Conservation (phyloP, 2,329 filamentous ascomycete genomes). For the Colletotrichum sansevieriae region DNA sequence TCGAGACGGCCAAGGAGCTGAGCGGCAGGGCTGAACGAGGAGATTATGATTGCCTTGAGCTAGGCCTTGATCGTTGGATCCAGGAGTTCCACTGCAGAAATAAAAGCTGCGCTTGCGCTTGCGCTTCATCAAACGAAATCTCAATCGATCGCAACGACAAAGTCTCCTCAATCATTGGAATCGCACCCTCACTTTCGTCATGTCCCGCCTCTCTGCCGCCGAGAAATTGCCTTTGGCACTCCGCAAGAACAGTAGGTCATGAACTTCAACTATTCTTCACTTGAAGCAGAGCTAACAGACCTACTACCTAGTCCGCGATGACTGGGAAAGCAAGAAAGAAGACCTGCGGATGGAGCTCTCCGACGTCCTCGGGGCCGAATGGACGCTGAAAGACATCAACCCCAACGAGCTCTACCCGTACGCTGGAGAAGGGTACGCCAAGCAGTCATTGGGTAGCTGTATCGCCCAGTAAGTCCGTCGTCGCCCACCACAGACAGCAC, state of each 20-base stretch:
- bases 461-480: slow-evolving; percentile 55
- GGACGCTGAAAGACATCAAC: slow-evolving; percentile 62
- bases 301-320: slow-evolving; percentile 65
- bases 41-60: neutral
- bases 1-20: slow-evolving; percentile 17
- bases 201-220: slow-evolving; percentile 58
- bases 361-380: slow-evolving; percentile 58
- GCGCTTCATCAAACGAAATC: too few relatives aligned
- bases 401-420: slow-evolving; percentile 63
- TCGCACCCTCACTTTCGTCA: slow-evolving; percentile 41
- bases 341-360: slow-evolving; percentile 60
- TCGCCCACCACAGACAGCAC: neutral
- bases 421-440: slow-evolving; percentile 55
- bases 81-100: neutral
- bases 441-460: slow-evolving; percentile 58
- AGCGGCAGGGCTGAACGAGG: slow-evolving; percentile 17
- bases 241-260: slow-evolving; percentile 62
- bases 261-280: slow-evolving; percentile 36
- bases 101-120: slow-evolving; percentile 14
- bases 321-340: slow-evolving; percentile 62
- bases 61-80: neutral
- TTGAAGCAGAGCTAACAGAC: slow-evolving; percentile 29
- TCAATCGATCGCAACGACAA: neutral
- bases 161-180: neutral
- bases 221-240: slow-evolving; percentile 65